Evolutionary conservation across 2,329 filamentous ascomycete species (phyloP).

Genomic region (Apiospora phragmitis): DNA sequence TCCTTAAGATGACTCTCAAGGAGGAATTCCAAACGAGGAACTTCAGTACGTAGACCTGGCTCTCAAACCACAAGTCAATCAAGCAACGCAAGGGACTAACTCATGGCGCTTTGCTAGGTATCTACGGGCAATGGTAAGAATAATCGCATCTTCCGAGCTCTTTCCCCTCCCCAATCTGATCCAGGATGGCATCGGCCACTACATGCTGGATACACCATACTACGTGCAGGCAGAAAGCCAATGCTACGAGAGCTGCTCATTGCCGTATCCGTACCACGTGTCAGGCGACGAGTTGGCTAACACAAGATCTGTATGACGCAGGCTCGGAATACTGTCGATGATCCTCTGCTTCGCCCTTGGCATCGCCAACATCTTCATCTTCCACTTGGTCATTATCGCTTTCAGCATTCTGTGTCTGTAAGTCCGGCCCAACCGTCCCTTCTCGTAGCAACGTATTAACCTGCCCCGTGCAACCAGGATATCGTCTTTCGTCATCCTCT

Average conservation of each 20-base stretch:
- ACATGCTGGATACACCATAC: neutral
- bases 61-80: constrained; percentile 11
- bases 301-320: constrained; percentile 29
- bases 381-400: constrained; percentile 44
- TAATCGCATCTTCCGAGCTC: constrained; percentile 18
- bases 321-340: constrained; percentile 71
- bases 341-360: constrained; percentile 70
- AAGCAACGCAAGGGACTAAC: constrained; percentile 34
- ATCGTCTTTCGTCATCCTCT: constrained; percentile 73
- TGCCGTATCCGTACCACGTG: constrained; percentile 6
- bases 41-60: constrained; percentile 60
- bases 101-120: constrained; percentile 50
- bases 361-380: constrained; percentile 66
- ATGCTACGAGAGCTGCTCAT: neutral
- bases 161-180: neutral
- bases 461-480: constrained; percentile 46
- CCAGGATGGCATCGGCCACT: neutral
- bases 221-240: neutral
- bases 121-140: constrained; percentile 75
- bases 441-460: neutral
- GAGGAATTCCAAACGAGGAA: constrained; percentile 73
- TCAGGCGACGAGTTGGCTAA: constrained; percentile 22
- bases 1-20: constrained; percentile 65
- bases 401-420: constrained; percentile 54
- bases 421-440: constrained; percentile 24